Base-by-base conservation (phyloP, 2,329 filamentous ascomycete species). In the Venturia carpophila region DNA sequence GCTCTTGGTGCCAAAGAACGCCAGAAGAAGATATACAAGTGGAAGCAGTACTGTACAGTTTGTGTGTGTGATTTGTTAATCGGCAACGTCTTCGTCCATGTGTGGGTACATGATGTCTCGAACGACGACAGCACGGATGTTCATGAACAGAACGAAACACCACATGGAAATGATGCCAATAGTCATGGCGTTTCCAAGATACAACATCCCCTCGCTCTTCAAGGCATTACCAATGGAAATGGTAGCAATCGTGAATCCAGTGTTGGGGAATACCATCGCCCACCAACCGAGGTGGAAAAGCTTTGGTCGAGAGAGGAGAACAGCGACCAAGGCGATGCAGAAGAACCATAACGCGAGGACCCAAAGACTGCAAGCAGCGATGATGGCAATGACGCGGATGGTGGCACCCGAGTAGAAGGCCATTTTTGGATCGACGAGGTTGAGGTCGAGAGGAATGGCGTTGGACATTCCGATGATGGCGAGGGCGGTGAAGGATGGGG, bases 381-480 rank as follows among this genome's bases (percentile, higher is more conserved):
- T 17, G 75, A 76, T 72, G 65, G 74, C 73, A 41, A 78, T 68
- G 6, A 76, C 66, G 13, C 75, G 73, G n/a, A 79, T 75, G 67
- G 71, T 71, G 70, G 84, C 84, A 1, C 79, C 81, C 0, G 76
- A 70, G 6, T 77, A 74, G n/a, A 84, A 71, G 4, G 56, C 47
- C 45, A 68, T 60, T 24, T 70, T 67, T 11, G 68, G 73, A 63
- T 82, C 79, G 37, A 84, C 74, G 9, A 74, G 75, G 55, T 76
- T 75, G 68, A 82, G 82, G 45, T 79, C 76, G 6, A 72, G 69
- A 0, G 70, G 77, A 0, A 86, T 73, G 10, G 80, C 80, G 58
- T 82, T 79, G 0, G 87, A 81, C 82, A 90, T 87, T 60, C 87
- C 87, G 45, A 91, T 83, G 49, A 90, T 79, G 0, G 88, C 87